Evolutionary conservation across 2,329 filamentous ascomycete species (phyloP).

Genomic region (Byssothecium circinans): DNA sequence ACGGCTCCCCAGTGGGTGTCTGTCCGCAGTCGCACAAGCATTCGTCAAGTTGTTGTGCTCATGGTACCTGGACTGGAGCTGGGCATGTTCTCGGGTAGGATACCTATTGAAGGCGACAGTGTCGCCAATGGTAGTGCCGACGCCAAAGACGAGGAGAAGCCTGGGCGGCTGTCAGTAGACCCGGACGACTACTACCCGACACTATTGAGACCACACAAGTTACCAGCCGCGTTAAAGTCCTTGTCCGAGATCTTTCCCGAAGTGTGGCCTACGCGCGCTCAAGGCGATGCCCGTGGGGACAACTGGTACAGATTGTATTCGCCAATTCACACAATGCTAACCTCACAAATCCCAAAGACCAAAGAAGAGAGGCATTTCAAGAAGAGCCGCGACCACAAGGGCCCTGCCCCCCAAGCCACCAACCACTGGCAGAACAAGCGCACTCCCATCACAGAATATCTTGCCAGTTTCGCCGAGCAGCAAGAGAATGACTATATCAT

Average conservation of each 20-base stretch:
- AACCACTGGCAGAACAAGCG: slow-evolving; percentile 72
- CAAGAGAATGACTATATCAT: slow-evolving; percentile 80
- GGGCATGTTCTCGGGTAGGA: slow-evolving; percentile 75
- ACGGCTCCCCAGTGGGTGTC: slow-evolving; percentile 65
- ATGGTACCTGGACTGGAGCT: slow-evolving; percentile 92
- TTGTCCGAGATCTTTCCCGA: slow-evolving; percentile 83
- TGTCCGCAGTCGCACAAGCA: slow-evolving; percentile 57
- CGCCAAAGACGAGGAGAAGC: slow-evolving; percentile 18
- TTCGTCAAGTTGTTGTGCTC: slow-evolving; percentile 78
- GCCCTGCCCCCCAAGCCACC: slow-evolving; percentile 62
- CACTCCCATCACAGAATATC: slow-evolving; percentile 78
- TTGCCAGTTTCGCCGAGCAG: slow-evolving; percentile 73
- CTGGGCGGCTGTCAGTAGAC: slow-evolving; percentile 39
- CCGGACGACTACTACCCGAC: slow-evolving; percentile 55
- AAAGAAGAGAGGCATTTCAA: slow-evolving; percentile 67
- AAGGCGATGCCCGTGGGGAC: slow-evolving; percentile 72
- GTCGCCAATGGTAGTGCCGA: slow-evolving; percentile 12
- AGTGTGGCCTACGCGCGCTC: slow-evolving; percentile 85
- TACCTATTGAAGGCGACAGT: slow-evolving; percentile 20
- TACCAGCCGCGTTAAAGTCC: slow-evolving; percentile 54
- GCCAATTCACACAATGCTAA: slow-evolving; percentile 81
- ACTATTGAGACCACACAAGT: slow-evolving; percentile 43
- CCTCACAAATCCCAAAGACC: slow-evolving; percentile 68
- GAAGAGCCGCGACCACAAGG: slow-evolving; percentile 40
- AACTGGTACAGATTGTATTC: slow-evolving; percentile 76